These are phyloP conservation scores for Arachis stenosperma DNA, from an alignment of 306 rosid species.

Conservation along the genomic window DNA sequence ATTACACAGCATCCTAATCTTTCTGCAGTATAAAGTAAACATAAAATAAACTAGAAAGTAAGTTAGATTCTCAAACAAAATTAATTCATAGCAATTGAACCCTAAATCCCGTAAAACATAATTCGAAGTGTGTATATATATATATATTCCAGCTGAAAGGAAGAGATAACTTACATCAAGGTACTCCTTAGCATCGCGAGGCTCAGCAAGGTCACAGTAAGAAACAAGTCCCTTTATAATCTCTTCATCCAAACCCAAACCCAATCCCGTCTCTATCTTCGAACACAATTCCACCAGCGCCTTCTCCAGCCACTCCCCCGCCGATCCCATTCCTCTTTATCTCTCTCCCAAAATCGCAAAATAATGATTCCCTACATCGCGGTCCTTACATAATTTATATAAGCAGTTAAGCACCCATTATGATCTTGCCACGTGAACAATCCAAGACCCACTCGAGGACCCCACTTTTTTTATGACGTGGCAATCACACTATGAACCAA, in stretches of 20 bases:
- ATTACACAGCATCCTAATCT: neutral
- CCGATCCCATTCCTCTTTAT: constrained; percentile 51
- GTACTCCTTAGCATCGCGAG: constrained; percentile 89
- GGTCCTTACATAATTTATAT: neutral
- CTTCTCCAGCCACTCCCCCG: constrained; percentile 88
- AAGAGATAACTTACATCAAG: constrained; percentile 64
- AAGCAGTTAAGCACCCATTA: neutral
- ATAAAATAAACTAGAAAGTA: neutral
- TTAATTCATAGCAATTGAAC: constrained; percentile 6
- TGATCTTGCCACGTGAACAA: constrained; percentile 8
- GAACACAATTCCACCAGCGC: constrained; percentile 77
- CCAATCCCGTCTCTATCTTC: constrained; percentile 75
- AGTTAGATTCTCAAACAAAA: neutral
- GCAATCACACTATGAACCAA: neutral
- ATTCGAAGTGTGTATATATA: neutral
- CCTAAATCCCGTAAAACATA: neutral
- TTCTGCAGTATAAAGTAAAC: neutral
- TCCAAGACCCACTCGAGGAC: neutral
- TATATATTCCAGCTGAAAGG: neutral
- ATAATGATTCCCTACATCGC: neutral
- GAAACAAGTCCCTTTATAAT: constrained; percentile 90
- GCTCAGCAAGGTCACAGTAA: constrained; percentile 84
- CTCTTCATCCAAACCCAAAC: constrained; percentile 68
- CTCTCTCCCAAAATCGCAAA: neutral
- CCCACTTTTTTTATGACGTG: constrained; percentile 11